phyloP scores from a whole-genome alignment of 2,329 filamentous ascomycete species.

The Neurospora crassa region DNA sequence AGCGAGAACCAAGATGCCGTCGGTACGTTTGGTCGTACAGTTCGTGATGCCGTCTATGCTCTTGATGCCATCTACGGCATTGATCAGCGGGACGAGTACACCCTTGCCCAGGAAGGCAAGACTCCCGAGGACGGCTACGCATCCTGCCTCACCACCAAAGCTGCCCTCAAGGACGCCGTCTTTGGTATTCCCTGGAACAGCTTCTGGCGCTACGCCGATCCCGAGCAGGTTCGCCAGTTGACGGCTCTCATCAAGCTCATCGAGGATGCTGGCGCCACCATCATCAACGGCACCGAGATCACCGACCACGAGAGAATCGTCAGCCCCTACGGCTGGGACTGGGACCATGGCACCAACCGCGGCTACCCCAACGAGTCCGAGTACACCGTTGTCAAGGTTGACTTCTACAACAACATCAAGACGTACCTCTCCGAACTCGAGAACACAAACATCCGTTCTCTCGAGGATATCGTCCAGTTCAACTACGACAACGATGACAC shows the following conservation, averaged over 20 bases:
- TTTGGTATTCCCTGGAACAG: constrained; percentile 66
- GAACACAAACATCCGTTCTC: constrained; percentile 48
- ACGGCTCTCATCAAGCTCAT: constrained; percentile 43
- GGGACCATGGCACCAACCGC: constrained; percentile 55
- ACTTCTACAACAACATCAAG: constrained; percentile 55
- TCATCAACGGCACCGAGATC: constrained; percentile 63
- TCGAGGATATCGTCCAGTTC: constrained; percentile 58
- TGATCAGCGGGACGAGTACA: constrained; percentile 58
- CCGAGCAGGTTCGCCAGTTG: constrained; percentile 45
- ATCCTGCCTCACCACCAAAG: constrained; percentile 43
- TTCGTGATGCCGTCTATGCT: constrained; percentile 41
- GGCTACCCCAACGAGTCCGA: constrained; percentile 64
- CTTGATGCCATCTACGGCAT: constrained; percentile 37
- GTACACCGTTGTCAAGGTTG: constrained; percentile 62
- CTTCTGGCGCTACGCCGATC: constrained; percentile 56
- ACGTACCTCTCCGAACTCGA: constrained; percentile 52
- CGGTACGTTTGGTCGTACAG: constrained; percentile 46
- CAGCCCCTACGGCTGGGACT: constrained; percentile 61
- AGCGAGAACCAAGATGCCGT: constrained; percentile 48
- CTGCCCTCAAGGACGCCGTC: constrained; percentile 46
- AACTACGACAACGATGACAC: constrained; percentile 54
- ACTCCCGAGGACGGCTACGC: constrained; percentile 48
- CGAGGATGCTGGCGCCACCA: constrained; percentile 49
- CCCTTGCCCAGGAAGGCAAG: constrained; percentile 42
- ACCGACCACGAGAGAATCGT: constrained; percentile 53